Percentiles rank a stretch among this genome's conserved stretches.
phyloP scores from a whole-genome alignment of 805 yeast species.

The Candida broadrunensis region DNA sequence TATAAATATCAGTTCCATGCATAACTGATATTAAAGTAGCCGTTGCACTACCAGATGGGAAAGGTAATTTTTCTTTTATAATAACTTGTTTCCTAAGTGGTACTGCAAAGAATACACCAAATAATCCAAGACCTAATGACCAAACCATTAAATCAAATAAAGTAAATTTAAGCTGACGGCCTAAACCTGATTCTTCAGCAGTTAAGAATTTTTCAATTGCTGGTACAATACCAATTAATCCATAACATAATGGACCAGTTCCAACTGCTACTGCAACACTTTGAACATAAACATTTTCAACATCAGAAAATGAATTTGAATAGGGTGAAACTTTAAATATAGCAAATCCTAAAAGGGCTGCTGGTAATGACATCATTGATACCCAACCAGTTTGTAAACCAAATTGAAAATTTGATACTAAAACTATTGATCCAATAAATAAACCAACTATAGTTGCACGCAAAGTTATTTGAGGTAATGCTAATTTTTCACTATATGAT shows the following conservation, averaged over 20 bases:
- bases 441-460: slow-evolving; percentile 77
- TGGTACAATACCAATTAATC: slow-evolving; percentile 92
- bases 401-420: slow-evolving; percentile 90
- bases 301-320: slow-evolving; percentile 55
- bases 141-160: slow-evolving; percentile 64
- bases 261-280: slow-evolving; percentile 96
- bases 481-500: slow-evolving; percentile 40
- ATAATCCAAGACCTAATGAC: slow-evolving; percentile 85
- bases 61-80: slow-evolving; percentile 80
- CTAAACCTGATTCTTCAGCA: slow-evolving; percentile 70
- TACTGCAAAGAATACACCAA: slow-evolving; percentile 94
- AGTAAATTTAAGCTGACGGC: slow-evolving; percentile 28
- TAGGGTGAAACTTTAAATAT: slow-evolving; percentile 65
- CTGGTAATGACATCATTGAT: slow-evolving; percentile 96
- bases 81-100: slow-evolving; percentile 85
- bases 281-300: slow-evolving; percentile 91
- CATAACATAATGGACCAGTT: slow-evolving; percentile 94
- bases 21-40: slow-evolving; percentile 88
- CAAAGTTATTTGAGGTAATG: slow-evolving; percentile 63
- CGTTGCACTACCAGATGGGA: slow-evolving; percentile 95
- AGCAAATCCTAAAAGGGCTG: slow-evolving; percentile 85
- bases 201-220: slow-evolving; percentile 89
- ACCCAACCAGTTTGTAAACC: slow-evolving; percentile 99
- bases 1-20: slow-evolving; percentile 61
- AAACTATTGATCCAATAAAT: slow-evolving; percentile 79